Conservation (phyloP, 2,329 filamentous ascomycete species). For the Monilinia vaccinii-corymbosi region DNA sequence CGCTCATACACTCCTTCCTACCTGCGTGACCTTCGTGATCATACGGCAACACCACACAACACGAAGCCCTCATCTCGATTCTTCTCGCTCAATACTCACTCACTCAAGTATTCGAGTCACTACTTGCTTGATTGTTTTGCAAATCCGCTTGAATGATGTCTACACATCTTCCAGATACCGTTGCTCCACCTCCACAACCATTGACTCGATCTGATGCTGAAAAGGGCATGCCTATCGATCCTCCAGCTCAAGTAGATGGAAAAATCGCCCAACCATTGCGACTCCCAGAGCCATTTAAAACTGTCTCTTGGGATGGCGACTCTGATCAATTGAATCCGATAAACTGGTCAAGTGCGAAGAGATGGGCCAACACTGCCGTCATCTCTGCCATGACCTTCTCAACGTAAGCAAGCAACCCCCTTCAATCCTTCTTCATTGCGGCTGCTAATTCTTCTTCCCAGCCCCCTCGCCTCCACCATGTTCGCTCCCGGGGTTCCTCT, state of each 20-base stretch:
- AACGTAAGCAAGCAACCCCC: not conserved
- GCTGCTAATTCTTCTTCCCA: conserved; percentile 10
- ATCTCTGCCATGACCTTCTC: conserved; percentile 5
- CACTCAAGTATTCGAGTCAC: too few species aligned
- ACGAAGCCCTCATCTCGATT: too few species aligned
- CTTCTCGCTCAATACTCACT: too few species aligned
- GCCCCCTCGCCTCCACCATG: conserved; percentile 39
- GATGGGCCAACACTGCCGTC: not conserved
- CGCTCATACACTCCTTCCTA: not conserved
- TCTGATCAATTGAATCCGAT: conserved; percentile 36
- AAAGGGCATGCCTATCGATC: not conserved
- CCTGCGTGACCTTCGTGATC: too few species aligned
- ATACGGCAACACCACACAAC: not conserved
- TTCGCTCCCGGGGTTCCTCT: conserved; percentile 40
- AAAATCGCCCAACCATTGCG: not conserved
- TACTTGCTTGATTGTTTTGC: too few species aligned
- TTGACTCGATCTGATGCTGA: not conserved
- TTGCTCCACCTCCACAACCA: not conserved
- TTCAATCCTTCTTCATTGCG: not conserved
- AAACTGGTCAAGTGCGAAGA: conserved; percentile 30
- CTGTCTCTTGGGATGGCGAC: conserved; percentile 49
- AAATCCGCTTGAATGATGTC: not conserved
- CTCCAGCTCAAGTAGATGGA: not conserved
- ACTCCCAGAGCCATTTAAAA: conserved; percentile 49
- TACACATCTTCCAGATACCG: not conserved